phyloP scores from a whole-genome alignment of 2,329 filamentous ascomycete genomes.

The Aspergillus pseudoterreus region DNA sequence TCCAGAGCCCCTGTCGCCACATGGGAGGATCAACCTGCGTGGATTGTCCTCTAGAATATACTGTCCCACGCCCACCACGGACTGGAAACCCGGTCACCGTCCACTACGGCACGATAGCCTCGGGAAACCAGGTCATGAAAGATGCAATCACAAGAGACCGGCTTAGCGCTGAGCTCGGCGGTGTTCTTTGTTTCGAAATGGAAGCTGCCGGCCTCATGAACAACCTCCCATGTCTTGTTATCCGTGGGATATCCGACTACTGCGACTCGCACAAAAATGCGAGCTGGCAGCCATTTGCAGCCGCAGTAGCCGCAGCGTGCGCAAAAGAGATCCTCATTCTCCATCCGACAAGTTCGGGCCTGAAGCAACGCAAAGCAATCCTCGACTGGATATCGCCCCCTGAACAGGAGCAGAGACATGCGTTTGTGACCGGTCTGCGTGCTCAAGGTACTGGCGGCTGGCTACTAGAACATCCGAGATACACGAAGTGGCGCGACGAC shows the following conservation, averaged over 20 bases:
- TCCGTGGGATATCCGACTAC: background rate
- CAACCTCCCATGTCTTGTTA: background rate
- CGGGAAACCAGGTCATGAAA: slow-evolving; percentile 17
- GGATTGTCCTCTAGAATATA: background rate
- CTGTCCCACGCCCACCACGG: background rate
- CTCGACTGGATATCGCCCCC: background rate
- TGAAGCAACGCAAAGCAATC: background rate
- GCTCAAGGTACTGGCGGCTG: background rate
- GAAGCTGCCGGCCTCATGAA: background rate
- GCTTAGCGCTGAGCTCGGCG: background rate
- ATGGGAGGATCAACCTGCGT: background rate
- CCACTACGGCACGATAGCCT: slow-evolving; percentile 18
- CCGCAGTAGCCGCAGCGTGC: background rate
- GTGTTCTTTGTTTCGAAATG: background rate
- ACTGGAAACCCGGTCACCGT: slow-evolving; percentile 13
- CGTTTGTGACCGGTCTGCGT: background rate
- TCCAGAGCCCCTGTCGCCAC: background rate
- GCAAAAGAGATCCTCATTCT: background rate
- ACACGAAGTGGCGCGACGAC: background rate
- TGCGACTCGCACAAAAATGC: background rate
- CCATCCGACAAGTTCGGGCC: too few relatives aligned
- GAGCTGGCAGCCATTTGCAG: background rate
- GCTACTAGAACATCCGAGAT: background rate
- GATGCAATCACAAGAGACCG: slow-evolving; percentile 7
- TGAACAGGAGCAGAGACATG: background rate